Evolutionary conservation across 2,329 filamentous ascomycete genomes (phyloP).

Genomic region (Catunica adiposa): DNA sequence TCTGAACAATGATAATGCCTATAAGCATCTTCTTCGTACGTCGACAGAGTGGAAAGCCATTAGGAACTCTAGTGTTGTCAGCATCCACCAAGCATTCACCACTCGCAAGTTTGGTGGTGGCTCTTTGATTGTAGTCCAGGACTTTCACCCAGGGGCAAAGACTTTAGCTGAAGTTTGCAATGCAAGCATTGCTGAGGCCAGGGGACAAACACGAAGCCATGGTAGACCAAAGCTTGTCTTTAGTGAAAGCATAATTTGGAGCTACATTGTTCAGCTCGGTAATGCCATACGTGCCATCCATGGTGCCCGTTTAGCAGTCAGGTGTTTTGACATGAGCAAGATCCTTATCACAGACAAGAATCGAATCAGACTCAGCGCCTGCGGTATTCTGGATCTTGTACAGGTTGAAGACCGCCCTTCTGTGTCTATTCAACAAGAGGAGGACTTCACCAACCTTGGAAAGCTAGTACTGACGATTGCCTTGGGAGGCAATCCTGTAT

Average conservation of each 20-base stretch:
- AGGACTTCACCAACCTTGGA: constrained; percentile 74
- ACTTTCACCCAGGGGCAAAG: constrained; percentile 83
- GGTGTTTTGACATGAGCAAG: constrained; percentile 75
- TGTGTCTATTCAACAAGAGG: constrained; percentile 63
- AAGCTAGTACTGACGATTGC: constrained; percentile 61
- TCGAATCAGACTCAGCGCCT: constrained; percentile 73
- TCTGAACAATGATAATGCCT: constrained; percentile 61
- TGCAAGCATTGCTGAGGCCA: constrained; percentile 17
- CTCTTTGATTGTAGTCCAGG: constrained; percentile 75
- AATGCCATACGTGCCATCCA: constrained; percentile 81
- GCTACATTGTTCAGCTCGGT: constrained; percentile 80
- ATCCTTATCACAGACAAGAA: constrained; percentile 83
- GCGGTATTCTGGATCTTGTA: constrained; percentile 76
- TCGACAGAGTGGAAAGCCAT: constrained; percentile 84
- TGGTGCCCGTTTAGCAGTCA: constrained; percentile 60
- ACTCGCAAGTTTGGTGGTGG: constrained; percentile 85
- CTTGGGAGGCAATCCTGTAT: constrained; percentile 3
- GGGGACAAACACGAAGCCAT: constrained; percentile 14
- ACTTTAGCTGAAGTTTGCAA: constrained; percentile 77
- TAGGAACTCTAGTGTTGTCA: constrained; percentile 65
- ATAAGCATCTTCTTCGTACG: constrained; percentile 71
- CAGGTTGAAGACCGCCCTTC: constrained; percentile 57
- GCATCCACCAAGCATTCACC: constrained; percentile 82
- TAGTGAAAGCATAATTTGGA: constrained; percentile 67
- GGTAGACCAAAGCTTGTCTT: constrained; percentile 31